Evolutionary conservation across 2,329 filamentous ascomycete genomes (phyloP).

Genomic region (Colletotrichum sp.): DNA sequence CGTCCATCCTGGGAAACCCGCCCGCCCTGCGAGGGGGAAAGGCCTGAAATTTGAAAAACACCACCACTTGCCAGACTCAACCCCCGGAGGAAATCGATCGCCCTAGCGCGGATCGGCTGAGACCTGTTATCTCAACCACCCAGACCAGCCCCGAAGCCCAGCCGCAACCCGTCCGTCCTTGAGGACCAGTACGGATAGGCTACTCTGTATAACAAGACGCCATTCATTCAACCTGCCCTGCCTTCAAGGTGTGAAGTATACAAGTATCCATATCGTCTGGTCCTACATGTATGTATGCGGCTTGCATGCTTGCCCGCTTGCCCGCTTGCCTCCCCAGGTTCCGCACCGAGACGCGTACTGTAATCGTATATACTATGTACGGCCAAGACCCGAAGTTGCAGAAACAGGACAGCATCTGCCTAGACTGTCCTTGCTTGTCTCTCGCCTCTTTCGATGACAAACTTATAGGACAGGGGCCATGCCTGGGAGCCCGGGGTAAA

Average conservation of each 20-base stretch:
- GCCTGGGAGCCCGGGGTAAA: neutral
- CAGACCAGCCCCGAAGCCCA: neutral
- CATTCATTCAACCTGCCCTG: neutral
- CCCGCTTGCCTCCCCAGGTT: neutral
- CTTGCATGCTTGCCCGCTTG: neutral
- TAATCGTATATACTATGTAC: neutral
- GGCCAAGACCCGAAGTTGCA: neutral
- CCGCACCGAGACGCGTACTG: neutral
- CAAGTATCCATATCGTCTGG: neutral
- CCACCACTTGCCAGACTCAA: neutral
- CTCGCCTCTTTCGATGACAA: neutral
- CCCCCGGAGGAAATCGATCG: conserved; percentile 24
- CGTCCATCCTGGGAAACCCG: neutral
- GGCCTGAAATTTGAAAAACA: neutral
- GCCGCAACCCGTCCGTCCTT: neutral
- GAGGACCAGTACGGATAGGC: neutral
- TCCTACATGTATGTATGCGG: neutral
- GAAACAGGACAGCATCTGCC: neutral
- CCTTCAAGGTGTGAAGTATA: neutral
- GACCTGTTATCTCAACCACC: conserved; percentile 28
- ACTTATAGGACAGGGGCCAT: neutral
- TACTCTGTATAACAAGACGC: neutral
- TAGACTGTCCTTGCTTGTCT: neutral
- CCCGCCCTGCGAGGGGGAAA: neutral
- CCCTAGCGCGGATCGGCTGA: conserved; percentile 31